phyloP scores from a whole-genome alignment of 2,329 filamentous ascomycete genomes.

The Hymenoscyphus occultus region DNA sequence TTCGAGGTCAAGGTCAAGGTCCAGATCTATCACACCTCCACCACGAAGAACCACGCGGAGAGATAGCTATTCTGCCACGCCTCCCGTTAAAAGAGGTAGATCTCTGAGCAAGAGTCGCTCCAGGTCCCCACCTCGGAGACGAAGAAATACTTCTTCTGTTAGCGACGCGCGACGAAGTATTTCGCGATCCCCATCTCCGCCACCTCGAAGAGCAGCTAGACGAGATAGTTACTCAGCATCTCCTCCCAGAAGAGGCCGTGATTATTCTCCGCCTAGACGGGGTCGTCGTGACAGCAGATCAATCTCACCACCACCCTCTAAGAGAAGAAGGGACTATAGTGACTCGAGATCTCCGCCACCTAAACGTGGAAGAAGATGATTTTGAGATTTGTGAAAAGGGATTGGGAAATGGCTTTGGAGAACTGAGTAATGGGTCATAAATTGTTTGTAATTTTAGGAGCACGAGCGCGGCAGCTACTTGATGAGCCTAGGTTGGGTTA shows the following conservation, averaged over 20 bases:
- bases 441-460: constrained; percentile 2
- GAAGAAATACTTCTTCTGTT: constrained; percentile 30
- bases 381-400: neutral
- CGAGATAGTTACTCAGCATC: constrained; percentile 21
- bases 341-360: constrained; percentile 32
- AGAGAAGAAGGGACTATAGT: constrained; percentile 32
- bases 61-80: constrained; percentile 24
- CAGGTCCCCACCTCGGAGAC: constrained; percentile 23
- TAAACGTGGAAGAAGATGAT: constrained; percentile 30
- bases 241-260: constrained; percentile 21
- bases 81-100: constrained; percentile 24
- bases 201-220: constrained; percentile 14
- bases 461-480: neutral
- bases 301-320: constrained; percentile 24
- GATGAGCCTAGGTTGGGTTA: neutral
- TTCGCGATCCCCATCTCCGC: constrained; percentile 30
- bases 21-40: constrained; percentile 14
- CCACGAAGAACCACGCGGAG: constrained; percentile 19
- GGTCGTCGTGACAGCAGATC: constrained; percentile 27
- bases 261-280: constrained; percentile 21
- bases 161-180: constrained; percentile 26
- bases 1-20: constrained; percentile 23
- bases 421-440: neutral
- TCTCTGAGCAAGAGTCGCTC: constrained; percentile 18
- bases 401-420: neutral